Percentiles rank a stretch among this genome's conserved stretches.
phyloP scores from a whole-genome alignment of 208 protist genomes.

The Leptomonas seymouri region DNA sequence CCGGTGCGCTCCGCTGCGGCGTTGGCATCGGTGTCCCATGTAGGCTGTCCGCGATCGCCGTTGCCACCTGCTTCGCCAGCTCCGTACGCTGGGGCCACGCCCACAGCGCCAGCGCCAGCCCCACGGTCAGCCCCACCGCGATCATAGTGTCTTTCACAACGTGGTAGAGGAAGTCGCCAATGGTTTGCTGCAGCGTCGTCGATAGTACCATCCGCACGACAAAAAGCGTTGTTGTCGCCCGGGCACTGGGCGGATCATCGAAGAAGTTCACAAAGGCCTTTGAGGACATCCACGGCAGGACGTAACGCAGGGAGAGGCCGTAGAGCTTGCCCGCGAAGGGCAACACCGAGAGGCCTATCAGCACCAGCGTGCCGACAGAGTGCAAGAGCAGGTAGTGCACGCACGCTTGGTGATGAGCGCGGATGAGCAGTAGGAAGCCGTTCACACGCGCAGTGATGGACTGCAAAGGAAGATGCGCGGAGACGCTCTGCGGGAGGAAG shows the following conservation, averaged over 20 bases:
- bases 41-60: constrained; percentile 40
- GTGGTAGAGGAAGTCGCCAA: constrained; percentile 64
- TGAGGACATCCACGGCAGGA: constrained; percentile 74
- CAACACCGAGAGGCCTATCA: constrained; percentile 75
- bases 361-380: constrained; percentile 35
- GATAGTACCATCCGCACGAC: constrained; percentile 35
- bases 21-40: constrained; percentile 22
- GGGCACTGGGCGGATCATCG: constrained; percentile 21
- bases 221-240: constrained; percentile 31
- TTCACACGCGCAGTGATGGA: constrained; percentile 29
- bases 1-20: not conserved
- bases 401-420: constrained; percentile 46
- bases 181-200: constrained; percentile 58
- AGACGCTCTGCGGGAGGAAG: constrained; percentile 12
- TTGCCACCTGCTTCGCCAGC: constrained; percentile 36
- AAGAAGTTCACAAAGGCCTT: constrained; percentile 73
- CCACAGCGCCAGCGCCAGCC: constrained; percentile 35
- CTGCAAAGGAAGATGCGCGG: constrained; percentile 26
- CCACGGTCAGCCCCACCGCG: constrained; percentile 32
- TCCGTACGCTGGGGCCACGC: constrained; percentile 45
- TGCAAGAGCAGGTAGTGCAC: constrained; percentile 65
- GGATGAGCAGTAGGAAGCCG: constrained; percentile 51
- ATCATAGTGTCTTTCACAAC: constrained; percentile 63
- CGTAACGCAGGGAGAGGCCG: constrained; percentile 55
- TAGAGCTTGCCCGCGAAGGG: constrained; percentile 71